Evolutionary conservation across 345 rosid species (phyloP).

Genomic region (Melastoma malabathricum): DNA sequence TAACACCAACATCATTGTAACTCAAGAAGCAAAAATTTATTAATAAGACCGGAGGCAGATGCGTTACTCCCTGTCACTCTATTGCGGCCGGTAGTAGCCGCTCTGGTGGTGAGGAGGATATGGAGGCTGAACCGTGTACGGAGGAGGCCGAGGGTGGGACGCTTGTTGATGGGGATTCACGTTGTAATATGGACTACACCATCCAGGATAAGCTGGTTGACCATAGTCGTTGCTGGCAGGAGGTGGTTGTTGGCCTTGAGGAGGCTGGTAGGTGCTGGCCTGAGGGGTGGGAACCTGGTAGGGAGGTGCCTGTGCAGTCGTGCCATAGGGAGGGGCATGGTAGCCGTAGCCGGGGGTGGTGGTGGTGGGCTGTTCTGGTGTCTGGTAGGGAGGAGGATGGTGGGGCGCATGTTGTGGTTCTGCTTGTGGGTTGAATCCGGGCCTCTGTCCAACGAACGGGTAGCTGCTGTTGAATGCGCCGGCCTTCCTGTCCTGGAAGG

Average conservation of each 20-base stretch:
- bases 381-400: conserved; percentile 19
- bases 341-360: conserved; percentile 43
- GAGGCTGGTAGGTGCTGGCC: conserved; percentile 42
- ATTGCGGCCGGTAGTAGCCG: conserved; percentile 64
- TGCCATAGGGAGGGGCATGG: conserved; percentile 36
- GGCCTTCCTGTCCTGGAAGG: conserved; percentile 70
- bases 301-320: conserved; percentile 37
- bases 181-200: conserved; percentile 86
- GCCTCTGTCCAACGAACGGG: conserved; percentile 52
- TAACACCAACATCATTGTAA: not conserved
- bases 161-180: conserved; percentile 59
- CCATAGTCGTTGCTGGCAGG: conserved; percentile 55
- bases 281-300: conserved; percentile 10
- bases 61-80: not conserved
- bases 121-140: conserved; percentile 61
- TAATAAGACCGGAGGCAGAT: not conserved
- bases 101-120: conserved; percentile 66
- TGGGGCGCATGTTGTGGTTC: conserved; percentile 40
- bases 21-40: not conserved
- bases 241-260: conserved; percentile 50
- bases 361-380: conserved; percentile 51
- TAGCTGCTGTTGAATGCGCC: conserved; percentile 38
- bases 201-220: conserved; percentile 76
- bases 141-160: conserved; percentile 67
- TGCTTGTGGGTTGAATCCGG: conserved; percentile 24